These are phyloP conservation scores for Colletotrichum orchidophilum DNA, from an alignment of 2,329 filamentous ascomycete genomes.

Conservation along the genomic window DNA sequence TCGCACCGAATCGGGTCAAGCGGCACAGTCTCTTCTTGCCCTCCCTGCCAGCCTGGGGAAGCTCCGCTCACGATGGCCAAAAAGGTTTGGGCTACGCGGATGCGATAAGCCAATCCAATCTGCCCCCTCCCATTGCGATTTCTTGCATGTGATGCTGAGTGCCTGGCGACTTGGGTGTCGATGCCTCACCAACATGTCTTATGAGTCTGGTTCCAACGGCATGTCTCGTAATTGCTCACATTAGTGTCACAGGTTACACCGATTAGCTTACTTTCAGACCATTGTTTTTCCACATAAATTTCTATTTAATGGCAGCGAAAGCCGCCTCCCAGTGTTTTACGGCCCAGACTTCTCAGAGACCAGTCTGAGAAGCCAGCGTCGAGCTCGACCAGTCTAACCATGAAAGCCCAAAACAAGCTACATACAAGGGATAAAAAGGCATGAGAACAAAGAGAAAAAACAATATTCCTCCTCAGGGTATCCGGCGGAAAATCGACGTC, in stretches of 20 bases:
- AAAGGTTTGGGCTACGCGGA: not conserved
- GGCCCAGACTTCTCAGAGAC: not conserved
- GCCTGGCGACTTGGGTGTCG: not conserved
- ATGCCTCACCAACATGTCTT: not conserved
- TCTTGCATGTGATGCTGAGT: constrained; percentile 1
- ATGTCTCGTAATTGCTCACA: not conserved
- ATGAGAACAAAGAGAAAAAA: not conserved
- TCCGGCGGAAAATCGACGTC: not conserved
- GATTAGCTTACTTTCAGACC: not conserved
- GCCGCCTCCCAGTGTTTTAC: not conserved
- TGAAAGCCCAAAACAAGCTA: not conserved
- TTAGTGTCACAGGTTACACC: not conserved
- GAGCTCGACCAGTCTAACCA: not conserved
- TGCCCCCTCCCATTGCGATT: not conserved
- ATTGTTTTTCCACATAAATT: not conserved
- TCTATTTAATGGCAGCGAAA: not conserved
- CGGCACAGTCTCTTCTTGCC: not conserved
- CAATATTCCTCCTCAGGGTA: not conserved
- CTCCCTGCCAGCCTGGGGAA: not conserved
- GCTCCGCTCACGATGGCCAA: not conserved
- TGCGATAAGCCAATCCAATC: not conserved
- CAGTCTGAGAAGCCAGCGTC: not conserved
- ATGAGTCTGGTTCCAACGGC: not conserved
- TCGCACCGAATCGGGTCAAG: constrained; percentile 15
- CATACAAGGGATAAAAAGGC: not conserved